These are phyloP conservation scores for Stentor roeselii DNA, from an alignment of 73 alveolate genomes.

Conservation along the genomic window DNA sequence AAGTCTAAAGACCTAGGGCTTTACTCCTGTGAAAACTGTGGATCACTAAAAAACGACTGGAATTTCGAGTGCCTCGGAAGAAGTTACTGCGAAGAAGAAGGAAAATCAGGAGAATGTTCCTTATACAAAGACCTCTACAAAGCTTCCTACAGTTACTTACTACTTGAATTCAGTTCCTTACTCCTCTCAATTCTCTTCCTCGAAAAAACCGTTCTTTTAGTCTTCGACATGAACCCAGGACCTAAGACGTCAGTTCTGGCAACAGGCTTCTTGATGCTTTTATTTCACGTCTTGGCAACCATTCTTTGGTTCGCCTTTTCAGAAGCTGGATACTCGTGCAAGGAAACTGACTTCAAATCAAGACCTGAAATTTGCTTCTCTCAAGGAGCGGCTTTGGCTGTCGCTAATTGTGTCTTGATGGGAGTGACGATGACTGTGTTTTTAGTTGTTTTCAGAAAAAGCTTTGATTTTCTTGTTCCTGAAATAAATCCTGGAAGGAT, in stretches of 20 bases:
- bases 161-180: conserved; percentile 1
- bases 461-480: not conserved
- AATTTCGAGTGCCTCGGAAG: not conserved
- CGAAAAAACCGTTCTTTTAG: not conserved
- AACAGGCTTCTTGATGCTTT: not conserved
- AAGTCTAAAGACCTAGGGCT: not conserved
- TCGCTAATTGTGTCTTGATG: not conserved
- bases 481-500: not conserved
- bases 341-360: not conserved
- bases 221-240: not conserved
- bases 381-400: not conserved
- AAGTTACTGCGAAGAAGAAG: not conserved
- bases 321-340: not conserved
- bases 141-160: not conserved
- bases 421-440: not conserved
- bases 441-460: not conserved
- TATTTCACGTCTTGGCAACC: not conserved
- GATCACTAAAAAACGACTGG: not conserved
- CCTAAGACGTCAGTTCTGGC: not conserved
- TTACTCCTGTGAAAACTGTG: not conserved
- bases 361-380: not conserved
- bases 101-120: not conserved
- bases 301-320: conserved; percentile 1
- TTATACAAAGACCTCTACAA: conserved; percentile 19
- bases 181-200: not conserved